Percentiles rank a stretch among this genome's conserved stretches.
Conservation (phyloP, 768 basidiomycete species). For the Phylloporus sp. region DNA sequence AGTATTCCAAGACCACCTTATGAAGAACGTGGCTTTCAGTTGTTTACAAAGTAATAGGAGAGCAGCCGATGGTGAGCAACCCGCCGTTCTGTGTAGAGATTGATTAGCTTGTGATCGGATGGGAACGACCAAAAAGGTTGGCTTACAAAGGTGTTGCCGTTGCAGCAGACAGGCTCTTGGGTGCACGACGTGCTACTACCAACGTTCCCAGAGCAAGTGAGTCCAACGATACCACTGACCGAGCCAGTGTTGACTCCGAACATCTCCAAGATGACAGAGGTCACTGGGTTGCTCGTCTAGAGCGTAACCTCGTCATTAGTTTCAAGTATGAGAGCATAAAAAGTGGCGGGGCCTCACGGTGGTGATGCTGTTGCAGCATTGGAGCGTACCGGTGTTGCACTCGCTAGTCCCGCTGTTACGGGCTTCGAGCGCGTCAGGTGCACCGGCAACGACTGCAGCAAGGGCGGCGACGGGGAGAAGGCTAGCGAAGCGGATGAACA, state of each 20-base stretch:
- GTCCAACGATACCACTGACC: too few species aligned
- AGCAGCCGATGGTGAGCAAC: too few species aligned
- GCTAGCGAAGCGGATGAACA: background rate
- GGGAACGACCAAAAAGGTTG: background rate
- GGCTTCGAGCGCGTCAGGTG: background rate
- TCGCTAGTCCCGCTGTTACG: too few species aligned
- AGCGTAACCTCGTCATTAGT: background rate
- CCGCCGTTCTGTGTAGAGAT: background rate
- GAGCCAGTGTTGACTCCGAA: too few species aligned
- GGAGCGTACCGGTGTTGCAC: too few species aligned
- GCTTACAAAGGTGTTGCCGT: too few species aligned
- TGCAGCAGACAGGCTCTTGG: background rate
- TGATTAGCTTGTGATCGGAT: too few species aligned
- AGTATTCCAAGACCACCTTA: too few species aligned
- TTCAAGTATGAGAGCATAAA: background rate
- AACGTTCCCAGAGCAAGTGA: background rate
- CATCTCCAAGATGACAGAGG: too few species aligned
- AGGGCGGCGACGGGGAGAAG: too few species aligned
- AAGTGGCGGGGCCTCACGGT: background rate
- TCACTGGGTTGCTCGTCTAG: background rate
- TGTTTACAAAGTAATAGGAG: background rate
- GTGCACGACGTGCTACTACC: background rate
- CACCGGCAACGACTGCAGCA: slow-evolving; percentile 9
- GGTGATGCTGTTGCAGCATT: slow-evolving; percentile 11
- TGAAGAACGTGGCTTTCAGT: too few species aligned